phyloP scores from a whole-genome alignment of 2,329 filamentous ascomycete species.

The Dactylonectria estremocensis region DNA sequence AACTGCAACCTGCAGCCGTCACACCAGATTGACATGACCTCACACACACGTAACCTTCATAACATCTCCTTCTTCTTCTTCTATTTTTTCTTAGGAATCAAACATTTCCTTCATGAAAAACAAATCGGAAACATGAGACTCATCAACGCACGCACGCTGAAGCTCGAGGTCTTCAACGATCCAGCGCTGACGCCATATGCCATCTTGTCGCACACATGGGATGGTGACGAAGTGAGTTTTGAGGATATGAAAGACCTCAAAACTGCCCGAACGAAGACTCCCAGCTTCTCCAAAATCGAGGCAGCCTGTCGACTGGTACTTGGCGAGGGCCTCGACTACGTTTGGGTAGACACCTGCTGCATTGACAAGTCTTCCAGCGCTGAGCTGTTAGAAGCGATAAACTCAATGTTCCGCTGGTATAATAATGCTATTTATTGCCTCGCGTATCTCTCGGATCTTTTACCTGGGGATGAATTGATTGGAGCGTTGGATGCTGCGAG shows the following conservation, averaged over 20 bases:
- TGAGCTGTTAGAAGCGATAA: background rate
- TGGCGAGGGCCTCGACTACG: background rate
- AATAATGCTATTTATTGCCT: background rate
- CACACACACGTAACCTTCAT: background rate
- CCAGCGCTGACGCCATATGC: background rate
- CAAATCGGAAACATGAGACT: background rate
- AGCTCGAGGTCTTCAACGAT: background rate
- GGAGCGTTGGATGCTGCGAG: background rate
- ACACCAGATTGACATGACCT: no score
- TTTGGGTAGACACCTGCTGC: constrained; percentile 6
- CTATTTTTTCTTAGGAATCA: background rate
- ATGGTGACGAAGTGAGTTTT: background rate
- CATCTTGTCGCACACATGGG: background rate
- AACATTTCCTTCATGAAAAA: no score
- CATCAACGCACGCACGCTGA: background rate
- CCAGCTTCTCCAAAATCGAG: background rate
- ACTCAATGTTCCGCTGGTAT: constrained; percentile 5
- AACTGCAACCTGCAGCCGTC: no score
- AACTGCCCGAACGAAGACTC: background rate
- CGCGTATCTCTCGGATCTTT: background rate
- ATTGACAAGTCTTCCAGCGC: constrained; percentile 4
- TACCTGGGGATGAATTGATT: background rate
- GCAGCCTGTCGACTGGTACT: background rate
- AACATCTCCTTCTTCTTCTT: background rate
- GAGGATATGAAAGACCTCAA: constrained; percentile 1